Base-by-base conservation (phyloP, 2,329 filamentous ascomycete genomes). In the Aspergillus tanneri region DNA sequence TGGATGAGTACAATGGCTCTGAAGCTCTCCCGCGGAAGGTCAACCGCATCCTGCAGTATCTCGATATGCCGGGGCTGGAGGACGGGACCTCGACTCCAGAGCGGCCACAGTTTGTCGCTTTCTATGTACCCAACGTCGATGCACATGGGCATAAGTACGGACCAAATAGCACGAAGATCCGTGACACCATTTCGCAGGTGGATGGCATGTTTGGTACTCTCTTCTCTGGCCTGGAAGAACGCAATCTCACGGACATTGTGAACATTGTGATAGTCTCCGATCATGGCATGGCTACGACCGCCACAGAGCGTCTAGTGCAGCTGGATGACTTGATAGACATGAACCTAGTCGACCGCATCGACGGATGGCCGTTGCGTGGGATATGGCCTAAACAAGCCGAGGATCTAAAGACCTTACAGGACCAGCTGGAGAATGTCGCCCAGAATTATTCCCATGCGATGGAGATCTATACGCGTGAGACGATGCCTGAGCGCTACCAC, bases 221-320 rank as follows among this genome's bases (percentile, higher is more conserved):
- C 1, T 86, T 97, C 62, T 68, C 76, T 2, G 91, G 91, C 0
- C 76, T 99, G 0, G 82, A 91, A 52, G 72, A 80, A 38, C 84
- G 93, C 40, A 96, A 97, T 65, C 73, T 99, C 42, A 96, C 90
- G 0, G 67, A 86, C 16, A 87, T 99, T 51, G 89, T 97, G 64
- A 99, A 99, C 57, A 80, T 99, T 6, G 84, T 99, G 25, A 80
- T 99, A n/a, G 92, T 99, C 2, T 96, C 90, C 0, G 93, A 99
- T 66, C 93, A 99, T 66, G 93, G 93, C 42, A 99, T 99, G 93
- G 93, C 93, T 1, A 95, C 90, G 0, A 97, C 93, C 0, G 88
- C 91, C 50, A 82, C 81, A 0, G 78, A 84, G 14, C 82, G 93
- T 9, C 75, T 97, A 37, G 80, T 97, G 21, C 93, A 97, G 69